Conservation (phyloP, 163 green algal genomes). For the Scenedesmus sp. region DNA sequence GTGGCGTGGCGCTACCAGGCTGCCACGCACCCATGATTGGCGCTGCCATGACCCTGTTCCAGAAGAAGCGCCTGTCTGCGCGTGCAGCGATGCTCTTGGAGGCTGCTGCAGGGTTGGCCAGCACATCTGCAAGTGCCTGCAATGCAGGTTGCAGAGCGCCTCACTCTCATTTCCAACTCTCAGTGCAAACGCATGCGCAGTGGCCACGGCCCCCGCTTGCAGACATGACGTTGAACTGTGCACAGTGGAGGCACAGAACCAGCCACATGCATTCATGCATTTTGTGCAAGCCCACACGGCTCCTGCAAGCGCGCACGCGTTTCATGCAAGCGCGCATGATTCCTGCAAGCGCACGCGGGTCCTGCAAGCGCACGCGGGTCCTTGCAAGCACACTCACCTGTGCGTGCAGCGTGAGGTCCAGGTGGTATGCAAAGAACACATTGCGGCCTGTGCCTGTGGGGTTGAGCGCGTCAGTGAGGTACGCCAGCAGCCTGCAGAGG, state of each 20-base stretch:
- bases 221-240: not conserved
- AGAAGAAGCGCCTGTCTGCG: slow-evolving; percentile 81
- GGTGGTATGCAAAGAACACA: slow-evolving; percentile 81
- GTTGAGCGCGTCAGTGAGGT: slow-evolving; percentile 72
- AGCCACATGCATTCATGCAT: not conserved
- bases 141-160: not conserved
- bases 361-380: not conserved
- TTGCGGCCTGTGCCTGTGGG: slow-evolving; percentile 68
- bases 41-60: slow-evolving; percentile 74
- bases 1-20: not conserved
- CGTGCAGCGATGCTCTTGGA: slow-evolving; percentile 53
- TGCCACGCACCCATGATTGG: slow-evolving; percentile 66
- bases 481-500: slow-evolving; percentile 58
- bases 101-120: slow-evolving; percentile 35
- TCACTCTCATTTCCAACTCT: too few relatives aligned
- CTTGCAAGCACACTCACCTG: slow-evolving; percentile 58
- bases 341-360: not conserved
- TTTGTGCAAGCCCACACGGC: too few relatives aligned
- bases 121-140: slow-evolving; percentile 65
- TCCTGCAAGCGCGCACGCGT: not conserved
- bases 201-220: too few relatives aligned
- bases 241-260: not conserved
- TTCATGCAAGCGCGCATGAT: not conserved
- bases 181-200: too few relatives aligned
- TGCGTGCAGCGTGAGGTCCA: slow-evolving; percentile 79